Evolutionary conservation across 176 grass and related monocot genomes (phyloP).

Genomic region (Musa troglodytarum): DNA sequence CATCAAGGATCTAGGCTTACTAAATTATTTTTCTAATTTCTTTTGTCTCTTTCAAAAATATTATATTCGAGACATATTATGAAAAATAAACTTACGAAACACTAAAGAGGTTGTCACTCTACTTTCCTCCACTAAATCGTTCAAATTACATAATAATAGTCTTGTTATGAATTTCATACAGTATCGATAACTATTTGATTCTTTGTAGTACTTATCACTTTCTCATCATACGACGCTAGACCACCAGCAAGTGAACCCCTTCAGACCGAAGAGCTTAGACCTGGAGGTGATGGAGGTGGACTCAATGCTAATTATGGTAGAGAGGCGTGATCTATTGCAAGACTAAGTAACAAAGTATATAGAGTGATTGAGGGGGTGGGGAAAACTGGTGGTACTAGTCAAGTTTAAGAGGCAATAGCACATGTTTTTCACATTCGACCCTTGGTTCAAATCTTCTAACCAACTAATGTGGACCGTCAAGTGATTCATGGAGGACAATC

Average conservation of each 20-base stretch:
- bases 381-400: constrained; percentile 51
- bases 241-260: constrained; percentile 48
- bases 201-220: too few relatives aligned
- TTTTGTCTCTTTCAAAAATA: too few relatives aligned
- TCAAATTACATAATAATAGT: too few relatives aligned
- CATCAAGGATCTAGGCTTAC: too few relatives aligned
- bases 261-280: constrained; percentile 30
- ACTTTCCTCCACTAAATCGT: too few relatives aligned
- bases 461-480: constrained; percentile 50
- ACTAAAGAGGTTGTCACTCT: too few relatives aligned
- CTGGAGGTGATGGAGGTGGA: constrained; percentile 38
- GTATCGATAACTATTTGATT: not conserved
- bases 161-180: too few relatives aligned
- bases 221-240: constrained; percentile 23
- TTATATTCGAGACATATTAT: too few relatives aligned
- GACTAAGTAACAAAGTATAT: constrained; percentile 60
- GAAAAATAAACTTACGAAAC: too few relatives aligned
- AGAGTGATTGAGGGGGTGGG: constrained; percentile 28
- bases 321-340: constrained; percentile 42
- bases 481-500: constrained; percentile 29
- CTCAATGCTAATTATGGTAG: constrained; percentile 50
- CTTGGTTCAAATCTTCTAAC: constrained; percentile 39
- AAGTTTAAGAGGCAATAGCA: constrained; percentile 57
- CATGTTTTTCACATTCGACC: constrained; percentile 49
- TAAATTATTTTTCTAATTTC: too few relatives aligned